These are phyloP conservation scores for Aspergillus baeticus DNA, from an alignment of 495 filamentous ascomycete genomes.

Conservation along the genomic window DNA sequence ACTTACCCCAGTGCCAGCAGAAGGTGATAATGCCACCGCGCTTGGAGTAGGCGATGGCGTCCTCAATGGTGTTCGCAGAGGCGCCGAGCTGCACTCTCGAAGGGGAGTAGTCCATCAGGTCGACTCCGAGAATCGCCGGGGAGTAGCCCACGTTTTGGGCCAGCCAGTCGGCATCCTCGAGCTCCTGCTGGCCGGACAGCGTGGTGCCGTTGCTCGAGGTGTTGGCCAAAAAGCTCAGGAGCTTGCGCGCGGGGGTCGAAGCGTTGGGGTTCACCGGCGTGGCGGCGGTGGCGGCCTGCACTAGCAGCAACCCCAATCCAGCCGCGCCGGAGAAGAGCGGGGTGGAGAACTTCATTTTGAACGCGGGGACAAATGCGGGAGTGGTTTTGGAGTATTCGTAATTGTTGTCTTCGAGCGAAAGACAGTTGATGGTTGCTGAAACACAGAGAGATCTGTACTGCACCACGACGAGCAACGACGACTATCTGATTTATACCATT, in stretches of 20 bases:
- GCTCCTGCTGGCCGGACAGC: constrained; percentile 9
- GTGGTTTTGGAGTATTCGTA: too few species aligned
- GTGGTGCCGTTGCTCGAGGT: not conserved
- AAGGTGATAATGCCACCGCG: constrained; percentile 4
- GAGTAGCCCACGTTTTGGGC: not conserved
- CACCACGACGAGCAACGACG: too few species aligned
- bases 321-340: not conserved
- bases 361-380: too few species aligned
- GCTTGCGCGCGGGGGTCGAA: not conserved
- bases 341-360: too few species aligned
- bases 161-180: not conserved
- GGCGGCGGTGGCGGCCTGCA: not conserved
- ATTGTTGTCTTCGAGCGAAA: too few species aligned
- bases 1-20: constrained; percentile 9
- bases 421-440: too few species aligned
- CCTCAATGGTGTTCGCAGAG: not conserved
- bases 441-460: too few species aligned
- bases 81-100: not conserved
- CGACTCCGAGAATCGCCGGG: constrained; percentile 5
- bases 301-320: not conserved
- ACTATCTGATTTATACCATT: too few species aligned
- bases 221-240: not conserved
- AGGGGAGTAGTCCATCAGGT: constrained; percentile 11
- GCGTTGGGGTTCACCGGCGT: not conserved
- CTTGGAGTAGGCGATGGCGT: not conserved